These are phyloP conservation scores for Solanum gracilifrons DNA, from an alignment of 257 asterid species.

Conservation along the genomic window DNA sequence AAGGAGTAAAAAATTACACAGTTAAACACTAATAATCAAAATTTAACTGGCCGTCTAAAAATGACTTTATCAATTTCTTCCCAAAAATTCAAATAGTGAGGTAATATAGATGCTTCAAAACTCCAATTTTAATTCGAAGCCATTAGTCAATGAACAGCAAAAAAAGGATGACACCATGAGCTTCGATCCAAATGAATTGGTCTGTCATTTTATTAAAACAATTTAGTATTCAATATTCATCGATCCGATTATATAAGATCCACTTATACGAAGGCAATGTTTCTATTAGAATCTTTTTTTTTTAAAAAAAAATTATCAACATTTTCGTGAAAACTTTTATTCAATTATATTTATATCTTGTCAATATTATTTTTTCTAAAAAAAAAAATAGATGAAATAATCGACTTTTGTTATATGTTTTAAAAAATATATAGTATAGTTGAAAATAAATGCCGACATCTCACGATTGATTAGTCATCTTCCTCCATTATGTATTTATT, in stretches of 20 bases:
- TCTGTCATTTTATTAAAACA: no score
- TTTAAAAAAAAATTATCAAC: no score
- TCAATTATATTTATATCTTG: no score
- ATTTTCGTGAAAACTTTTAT: no score
- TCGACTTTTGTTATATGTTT: not conserved
- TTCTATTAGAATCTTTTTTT: no score
- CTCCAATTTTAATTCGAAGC: not conserved
- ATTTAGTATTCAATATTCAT: no score
- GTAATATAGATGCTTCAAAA: not conserved
- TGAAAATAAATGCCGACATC: not conserved
- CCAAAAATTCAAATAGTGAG: not conserved
- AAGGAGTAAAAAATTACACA: not conserved
- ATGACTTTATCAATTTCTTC: not conserved
- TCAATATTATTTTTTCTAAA: no score
- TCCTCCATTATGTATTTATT: not conserved
- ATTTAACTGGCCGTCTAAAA: not conserved
- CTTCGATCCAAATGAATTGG: no score
- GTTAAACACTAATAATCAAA: not conserved
- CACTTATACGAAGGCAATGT: no score
- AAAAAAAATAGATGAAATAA: not conserved
- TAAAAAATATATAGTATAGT: fast-evolving
- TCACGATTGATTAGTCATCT: not conserved
- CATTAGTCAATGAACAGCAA: not conserved
- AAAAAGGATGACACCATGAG: no score
- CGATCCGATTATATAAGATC: no score